Evolutionary conservation across 257 asterid species (phyloP).

Genomic region (Nicotiana undulata): DNA sequence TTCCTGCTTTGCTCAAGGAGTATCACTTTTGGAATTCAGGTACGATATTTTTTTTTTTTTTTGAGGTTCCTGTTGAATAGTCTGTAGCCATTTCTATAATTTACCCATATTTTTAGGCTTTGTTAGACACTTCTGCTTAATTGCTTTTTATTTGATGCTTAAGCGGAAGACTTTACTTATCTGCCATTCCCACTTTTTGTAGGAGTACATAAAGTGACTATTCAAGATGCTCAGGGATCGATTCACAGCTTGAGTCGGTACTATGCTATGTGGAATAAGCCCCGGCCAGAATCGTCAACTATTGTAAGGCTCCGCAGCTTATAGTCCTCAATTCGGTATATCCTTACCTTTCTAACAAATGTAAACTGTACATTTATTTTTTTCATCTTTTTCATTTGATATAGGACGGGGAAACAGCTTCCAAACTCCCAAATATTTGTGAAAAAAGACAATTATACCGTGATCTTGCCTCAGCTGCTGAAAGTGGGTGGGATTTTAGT

Average conservation of each 20-base stretch:
- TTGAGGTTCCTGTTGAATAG: not conserved
- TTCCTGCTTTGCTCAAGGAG: slow-evolving; percentile 75
- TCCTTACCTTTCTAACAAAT: not conserved
- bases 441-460: slow-evolving; percentile 54
- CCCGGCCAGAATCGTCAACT: slow-evolving; percentile 89
- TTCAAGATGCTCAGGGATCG: slow-evolving; percentile 56
- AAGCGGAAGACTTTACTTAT: not conserved
- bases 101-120: not conserved
- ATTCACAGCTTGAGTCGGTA: slow-evolving; percentile 58
- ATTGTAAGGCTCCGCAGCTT: slow-evolving; percentile 28
- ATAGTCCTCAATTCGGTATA: not conserved
- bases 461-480: slow-evolving; percentile 83
- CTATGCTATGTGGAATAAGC: slow-evolving; percentile 83
- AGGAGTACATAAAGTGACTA: slow-evolving; percentile 70
- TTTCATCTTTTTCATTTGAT: not conserved
- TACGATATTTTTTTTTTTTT: not conserved
- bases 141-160: not conserved
- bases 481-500: slow-evolving; percentile 98
- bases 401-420: slow-evolving; percentile 77
- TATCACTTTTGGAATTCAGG: slow-evolving; percentile 84
- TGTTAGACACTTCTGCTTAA: not conserved
- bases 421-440: slow-evolving; percentile 39
- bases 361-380: not conserved
- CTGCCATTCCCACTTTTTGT: not conserved
- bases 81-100: not conserved